Evolutionary conservation across 139 green algal species (phyloP).

Genomic region (Microglena sp.): DNA sequence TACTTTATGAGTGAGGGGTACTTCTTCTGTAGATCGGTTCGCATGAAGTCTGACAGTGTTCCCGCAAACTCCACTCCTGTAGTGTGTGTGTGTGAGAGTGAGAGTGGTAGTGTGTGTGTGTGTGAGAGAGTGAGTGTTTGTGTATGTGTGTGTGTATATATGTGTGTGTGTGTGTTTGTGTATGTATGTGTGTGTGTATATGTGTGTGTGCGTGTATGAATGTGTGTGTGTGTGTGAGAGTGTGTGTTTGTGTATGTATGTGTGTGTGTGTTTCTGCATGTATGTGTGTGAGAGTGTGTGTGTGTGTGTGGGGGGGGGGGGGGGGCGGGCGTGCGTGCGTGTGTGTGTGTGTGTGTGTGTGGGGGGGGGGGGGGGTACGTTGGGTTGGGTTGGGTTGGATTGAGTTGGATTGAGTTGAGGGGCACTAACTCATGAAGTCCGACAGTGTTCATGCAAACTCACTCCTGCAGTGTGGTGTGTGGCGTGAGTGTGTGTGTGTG

Average conservation of each 20-base stretch:
- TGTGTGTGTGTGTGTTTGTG: neutral
- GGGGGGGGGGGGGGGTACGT: no score
- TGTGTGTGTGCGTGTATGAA: no score
- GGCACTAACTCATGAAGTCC: neutral
- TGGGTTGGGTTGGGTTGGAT: no score
- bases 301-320: no score
- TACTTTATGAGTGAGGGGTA: slow-evolving; percentile 53
- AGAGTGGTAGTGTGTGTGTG: neutral
- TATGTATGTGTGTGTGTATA: neutral
- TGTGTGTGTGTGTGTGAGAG: no score
- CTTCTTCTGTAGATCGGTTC: slow-evolving; percentile 42
- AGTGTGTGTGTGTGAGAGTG: slow-evolving; percentile 2
- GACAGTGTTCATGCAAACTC: neutral
- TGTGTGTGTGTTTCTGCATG: no score
- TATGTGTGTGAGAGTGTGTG: no score
- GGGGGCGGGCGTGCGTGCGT: no score
- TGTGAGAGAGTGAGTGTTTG: neutral
- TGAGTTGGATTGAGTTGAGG: no score
- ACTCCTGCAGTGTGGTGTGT: no score
- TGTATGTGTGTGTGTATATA: neutral
- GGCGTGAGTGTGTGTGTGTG: neutral
- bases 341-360: no score
- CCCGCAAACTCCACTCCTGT: slow-evolving; percentile 66
- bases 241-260: no score
- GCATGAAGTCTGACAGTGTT: slow-evolving; percentile 67